Evolutionary conservation across 257 asterid genomes (phyloP).

Genomic region (Hygrophila difformis): DNA sequence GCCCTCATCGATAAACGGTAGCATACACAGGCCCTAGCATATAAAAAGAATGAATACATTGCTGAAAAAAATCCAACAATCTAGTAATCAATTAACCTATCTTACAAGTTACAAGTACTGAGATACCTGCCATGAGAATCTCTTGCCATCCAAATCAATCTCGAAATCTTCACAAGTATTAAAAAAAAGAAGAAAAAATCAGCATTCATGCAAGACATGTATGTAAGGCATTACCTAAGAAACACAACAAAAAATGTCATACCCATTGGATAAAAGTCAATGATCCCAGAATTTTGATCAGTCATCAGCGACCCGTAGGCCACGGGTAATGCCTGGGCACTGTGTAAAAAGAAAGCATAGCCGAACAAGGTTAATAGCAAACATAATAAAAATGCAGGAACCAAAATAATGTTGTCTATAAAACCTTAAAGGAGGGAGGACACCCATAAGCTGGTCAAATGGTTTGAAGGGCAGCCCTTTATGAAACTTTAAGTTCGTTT

Average conservation of each 20-base stretch:
- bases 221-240: slow-evolving; percentile 7
- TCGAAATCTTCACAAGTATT: slow-evolving; percentile 33
- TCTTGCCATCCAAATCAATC: slow-evolving; percentile 42
- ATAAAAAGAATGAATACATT: slow-evolving; percentile 1
- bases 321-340: slow-evolving; percentile 51
- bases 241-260: too few species aligned
- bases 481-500: slow-evolving; percentile 25
- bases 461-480: slow-evolving; percentile 52
- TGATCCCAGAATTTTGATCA: slow-evolving; percentile 26
- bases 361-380: background rate
- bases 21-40: slow-evolving; percentile 42
- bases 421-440: slow-evolving; percentile 59
- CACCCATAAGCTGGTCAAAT: slow-evolving; percentile 59
- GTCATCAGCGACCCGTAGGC: slow-evolving; percentile 36
- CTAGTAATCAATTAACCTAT: too few species aligned
- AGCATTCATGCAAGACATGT: background rate
- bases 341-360: background rate
- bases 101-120: background rate
- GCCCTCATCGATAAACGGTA: slow-evolving; percentile 50
- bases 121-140: slow-evolving; percentile 53
- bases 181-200: background rate
- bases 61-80: background rate
- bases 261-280: slow-evolving; percentile 45
- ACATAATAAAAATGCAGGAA: background rate
- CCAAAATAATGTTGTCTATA: background rate